Base-by-base conservation (phyloP, 257 asterid species). In the Plantago ovata region DNA sequence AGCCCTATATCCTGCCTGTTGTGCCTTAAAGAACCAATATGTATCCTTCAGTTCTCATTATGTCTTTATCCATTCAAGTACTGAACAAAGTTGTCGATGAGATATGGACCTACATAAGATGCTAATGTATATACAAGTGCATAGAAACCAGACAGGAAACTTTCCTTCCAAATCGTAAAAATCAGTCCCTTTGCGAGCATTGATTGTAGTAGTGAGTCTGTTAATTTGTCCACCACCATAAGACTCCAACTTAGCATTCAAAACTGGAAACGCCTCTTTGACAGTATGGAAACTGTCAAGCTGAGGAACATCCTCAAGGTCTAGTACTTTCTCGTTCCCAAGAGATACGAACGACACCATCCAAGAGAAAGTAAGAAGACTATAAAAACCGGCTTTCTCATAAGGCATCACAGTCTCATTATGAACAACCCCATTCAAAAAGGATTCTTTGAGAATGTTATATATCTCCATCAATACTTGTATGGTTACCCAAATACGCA, bases 251-350 rank as follows among this genome's bases (percentile, higher is more conserved):
- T 72, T 81, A 33, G 49, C 8, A 22, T 75, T 64, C 53, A 90
- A 64, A 50, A 80, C 57, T 16, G 88, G 91, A 48, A 73, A 84
- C 10, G 82, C 68, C 57, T 79, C 84, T 62, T 76, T 69, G 18
- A 75, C 83, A 48, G 77, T 84, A 62, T 90, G 95, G 3, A 66
- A 41, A 23, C 21, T 16, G 23, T 50, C 65, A 39, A 90, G 86
- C 71, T 87, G 95, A 79, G 98, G 98, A 52, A 87, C 80, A 75
- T 90, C 98, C 78, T 87, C 85, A 10, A 86, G 88, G 94, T 87
- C 77, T 70, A 90, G 52, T 0, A 82, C 66, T 68, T 70, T 90
- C 65, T 66, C 83, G 72, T 68, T 61, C 23, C 98, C 96, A 39
- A 59, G 71, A 46, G 91, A 72, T 56, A 90, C 66, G 47, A 90